Evolutionary conservation across 2,329 filamentous ascomycete genomes (phyloP).

Genomic region (Colletotrichum neosansevieriae): DNA sequence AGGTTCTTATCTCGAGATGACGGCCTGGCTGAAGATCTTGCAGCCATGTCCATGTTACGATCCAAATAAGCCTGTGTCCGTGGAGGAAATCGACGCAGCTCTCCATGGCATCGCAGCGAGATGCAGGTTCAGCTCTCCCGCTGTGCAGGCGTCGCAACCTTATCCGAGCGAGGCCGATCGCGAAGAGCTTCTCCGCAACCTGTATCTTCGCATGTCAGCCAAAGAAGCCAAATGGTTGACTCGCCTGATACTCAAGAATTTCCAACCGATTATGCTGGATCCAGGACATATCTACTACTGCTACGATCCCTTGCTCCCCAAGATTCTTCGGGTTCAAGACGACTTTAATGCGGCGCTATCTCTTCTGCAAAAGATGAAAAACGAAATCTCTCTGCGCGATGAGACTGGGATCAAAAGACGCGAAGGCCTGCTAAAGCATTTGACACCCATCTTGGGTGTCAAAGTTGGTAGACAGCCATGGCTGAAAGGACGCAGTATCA

Average conservation of each 20-base stretch:
- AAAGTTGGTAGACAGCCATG: conserved; percentile 75
- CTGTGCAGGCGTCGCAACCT: conserved; percentile 59
- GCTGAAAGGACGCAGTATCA: conserved; percentile 77
- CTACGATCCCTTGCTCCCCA: conserved; percentile 78
- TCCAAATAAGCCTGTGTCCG: conserved; percentile 61
- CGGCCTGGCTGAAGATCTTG: conserved; percentile 6
- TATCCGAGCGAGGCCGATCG: conserved; percentile 48
- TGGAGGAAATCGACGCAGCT: conserved; percentile 78
- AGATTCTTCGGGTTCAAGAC: conserved; percentile 77
- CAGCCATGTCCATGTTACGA: conserved; percentile 59
- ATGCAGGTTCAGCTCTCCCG: conserved; percentile 77
- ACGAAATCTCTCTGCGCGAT: conserved; percentile 45
- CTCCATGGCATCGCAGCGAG: conserved; percentile 76
- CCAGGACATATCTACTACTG: conserved; percentile 64
- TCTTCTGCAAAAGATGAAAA: conserved; percentile 58
- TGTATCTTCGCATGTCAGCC: conserved; percentile 73
- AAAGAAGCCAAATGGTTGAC: conserved; percentile 89
- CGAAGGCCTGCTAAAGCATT: conserved; percentile 46
- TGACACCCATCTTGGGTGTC: conserved; percentile 68
- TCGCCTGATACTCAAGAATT: conserved; percentile 82
- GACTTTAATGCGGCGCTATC: conserved; percentile 72
- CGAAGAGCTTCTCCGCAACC: conserved; percentile 58
- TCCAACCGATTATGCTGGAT: conserved; percentile 75
- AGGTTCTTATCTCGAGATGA: no score
- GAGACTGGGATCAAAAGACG: conserved; percentile 34